Conservation (phyloP, 192 early-diverging fungal species). For the Coemansia sp. region DNA sequence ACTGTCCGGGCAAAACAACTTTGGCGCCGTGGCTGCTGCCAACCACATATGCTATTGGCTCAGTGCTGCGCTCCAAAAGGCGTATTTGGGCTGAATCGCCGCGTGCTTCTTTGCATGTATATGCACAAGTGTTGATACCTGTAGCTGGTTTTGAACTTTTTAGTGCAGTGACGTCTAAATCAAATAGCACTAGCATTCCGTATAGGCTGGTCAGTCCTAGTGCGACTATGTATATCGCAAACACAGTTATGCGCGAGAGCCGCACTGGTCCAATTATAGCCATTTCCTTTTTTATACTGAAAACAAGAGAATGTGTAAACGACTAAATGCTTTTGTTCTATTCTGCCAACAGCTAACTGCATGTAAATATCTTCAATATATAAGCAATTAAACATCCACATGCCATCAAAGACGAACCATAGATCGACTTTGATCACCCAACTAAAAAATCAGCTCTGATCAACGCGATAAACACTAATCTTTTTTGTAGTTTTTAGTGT, state of each 20-base stretch:
- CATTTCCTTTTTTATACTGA: not conserved
- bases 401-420: no score
- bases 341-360: no score
- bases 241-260: not conserved
- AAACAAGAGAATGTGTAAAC: not conserved
- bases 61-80: not conserved
- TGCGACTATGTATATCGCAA: not conserved
- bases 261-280: not conserved
- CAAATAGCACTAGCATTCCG: not conserved
- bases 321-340: no score
- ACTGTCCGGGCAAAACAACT: slow-evolving; percentile 17
- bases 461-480: not conserved
- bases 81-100: not conserved
- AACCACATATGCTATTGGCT: slow-evolving; percentile 16
- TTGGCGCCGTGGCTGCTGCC: slow-evolving; percentile 6
- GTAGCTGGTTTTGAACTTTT: no score
- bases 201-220: slow-evolving; percentile 11
- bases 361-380: no score
- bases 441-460: not conserved
- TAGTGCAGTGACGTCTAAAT: slow-evolving; percentile 1
- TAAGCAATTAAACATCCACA: no score
- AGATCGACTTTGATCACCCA: not conserved
- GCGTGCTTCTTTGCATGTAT: slow-evolving; percentile 3
- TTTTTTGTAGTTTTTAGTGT: not conserved
- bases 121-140: slow-evolving; percentile 5